Conservation (phyloP, 345 rosid species). For the Hibiscus syriacus region DNA sequence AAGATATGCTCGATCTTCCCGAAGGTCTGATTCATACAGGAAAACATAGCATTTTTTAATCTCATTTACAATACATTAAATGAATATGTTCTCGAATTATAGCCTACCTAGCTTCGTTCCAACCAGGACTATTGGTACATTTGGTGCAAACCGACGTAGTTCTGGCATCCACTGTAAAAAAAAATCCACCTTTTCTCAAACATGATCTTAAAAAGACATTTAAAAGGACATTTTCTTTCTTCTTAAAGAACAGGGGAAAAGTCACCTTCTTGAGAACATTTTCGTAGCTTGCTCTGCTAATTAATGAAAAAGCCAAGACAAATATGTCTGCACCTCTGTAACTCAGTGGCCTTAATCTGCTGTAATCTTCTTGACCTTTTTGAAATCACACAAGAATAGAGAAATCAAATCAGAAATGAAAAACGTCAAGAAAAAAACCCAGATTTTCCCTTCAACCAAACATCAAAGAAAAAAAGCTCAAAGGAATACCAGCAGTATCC, state of each 20-base stretch:
- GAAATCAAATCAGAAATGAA: neutral
- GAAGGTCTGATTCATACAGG: constrained; percentile 47
- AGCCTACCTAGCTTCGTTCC: constrained; percentile 90
- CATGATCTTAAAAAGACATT: constrained; percentile 6
- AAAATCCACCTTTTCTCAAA: constrained; percentile 18
- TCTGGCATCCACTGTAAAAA: constrained; percentile 99
- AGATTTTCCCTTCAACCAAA: neutral
- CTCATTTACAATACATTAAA: neutral
- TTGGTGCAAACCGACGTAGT: constrained; percentile 88
- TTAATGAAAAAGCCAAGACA: constrained; percentile 84
- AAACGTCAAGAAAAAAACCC: neutral
- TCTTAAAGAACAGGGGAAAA: neutral
- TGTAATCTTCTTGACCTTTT: constrained; percentile 95
- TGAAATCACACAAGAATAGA: constrained; percentile 8
- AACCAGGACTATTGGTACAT: constrained; percentile 90
- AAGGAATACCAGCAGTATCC: constrained; percentile 87
- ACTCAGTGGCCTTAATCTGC: constrained; percentile 95
- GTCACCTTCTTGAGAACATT: constrained; percentile 91
- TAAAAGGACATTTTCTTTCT: neutral
- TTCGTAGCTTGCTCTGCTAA: constrained; percentile 93
- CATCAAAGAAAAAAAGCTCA: constrained; percentile 8
- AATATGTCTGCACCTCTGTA: constrained; percentile 96
- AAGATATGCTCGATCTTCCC: constrained; percentile 64
- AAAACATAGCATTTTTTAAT: neutral
- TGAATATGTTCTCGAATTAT: neutral